Percentiles rank a stretch among this genome's conserved stretches.
Evolutionary conservation across 345 rosid genomes (phyloP).

Genomic region (Cardamine resedifolia): DNA sequence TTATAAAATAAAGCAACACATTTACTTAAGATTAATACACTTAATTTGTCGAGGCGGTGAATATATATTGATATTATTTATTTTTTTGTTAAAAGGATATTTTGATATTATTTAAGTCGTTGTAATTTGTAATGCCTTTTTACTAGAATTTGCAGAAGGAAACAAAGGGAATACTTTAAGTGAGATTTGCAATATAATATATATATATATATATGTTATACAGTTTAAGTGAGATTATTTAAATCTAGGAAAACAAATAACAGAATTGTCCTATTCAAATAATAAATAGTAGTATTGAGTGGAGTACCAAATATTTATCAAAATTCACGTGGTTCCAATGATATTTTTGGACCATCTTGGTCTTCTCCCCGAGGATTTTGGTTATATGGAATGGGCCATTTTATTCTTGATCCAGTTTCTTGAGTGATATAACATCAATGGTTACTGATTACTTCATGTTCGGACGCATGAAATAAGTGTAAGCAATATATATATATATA

Average conservation of each 20-base stretch:
- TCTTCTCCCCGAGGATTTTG: conserved; percentile 36
- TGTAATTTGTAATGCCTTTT: background rate
- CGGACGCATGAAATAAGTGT: background rate
- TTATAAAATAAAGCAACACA: background rate
- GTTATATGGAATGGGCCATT: conserved; percentile 28
- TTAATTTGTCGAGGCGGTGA: conserved; percentile 6
- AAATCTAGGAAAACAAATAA: conserved; percentile 18
- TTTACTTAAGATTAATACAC: background rate
- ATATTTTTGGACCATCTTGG: conserved; percentile 40
- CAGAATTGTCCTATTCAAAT: conserved; percentile 35
- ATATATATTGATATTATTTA: background rate
- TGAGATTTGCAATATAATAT: conserved; percentile 19
- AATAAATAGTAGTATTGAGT: conserved; percentile 32
- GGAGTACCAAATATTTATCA: conserved; percentile 39
- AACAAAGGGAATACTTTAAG: conserved; percentile 27
- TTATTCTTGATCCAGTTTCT: conserved; percentile 14
- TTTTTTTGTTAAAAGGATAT: too few species aligned
- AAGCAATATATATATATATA: too few species aligned
- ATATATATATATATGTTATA: background rate
- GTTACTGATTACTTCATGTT: background rate
- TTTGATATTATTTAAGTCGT: background rate
- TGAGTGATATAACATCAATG: background rate
- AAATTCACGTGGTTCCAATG: conserved; percentile 41
- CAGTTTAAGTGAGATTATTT: background rate
- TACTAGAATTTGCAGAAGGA: conserved; percentile 19